Evolutionary conservation across 2,329 filamentous ascomycete genomes (phyloP).

Genomic region (Emericellopsis cladophorae): DNA sequence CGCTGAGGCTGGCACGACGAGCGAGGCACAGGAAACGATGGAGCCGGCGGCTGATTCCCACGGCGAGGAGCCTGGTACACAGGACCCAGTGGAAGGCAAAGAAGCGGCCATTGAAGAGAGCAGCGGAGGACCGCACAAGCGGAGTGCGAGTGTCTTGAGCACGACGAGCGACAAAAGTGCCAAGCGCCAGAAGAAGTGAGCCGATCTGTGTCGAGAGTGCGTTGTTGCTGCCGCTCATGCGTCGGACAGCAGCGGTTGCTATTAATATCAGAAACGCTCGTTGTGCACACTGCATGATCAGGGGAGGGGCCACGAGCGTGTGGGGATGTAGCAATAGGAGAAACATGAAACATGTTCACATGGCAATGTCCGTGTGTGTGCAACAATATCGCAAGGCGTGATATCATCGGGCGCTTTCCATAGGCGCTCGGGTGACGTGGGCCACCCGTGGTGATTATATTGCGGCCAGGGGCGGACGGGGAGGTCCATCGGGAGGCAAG

Average conservation of each 20-base stretch:
- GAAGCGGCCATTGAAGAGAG: slow-evolving; percentile 13
- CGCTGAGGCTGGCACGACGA: not conserved
- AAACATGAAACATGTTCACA: not conserved
- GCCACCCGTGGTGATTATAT: too few relatives aligned
- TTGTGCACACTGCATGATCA: too few relatives aligned
- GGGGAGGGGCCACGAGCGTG: too few relatives aligned
- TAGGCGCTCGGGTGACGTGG: too few relatives aligned
- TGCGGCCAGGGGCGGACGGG: too few relatives aligned
- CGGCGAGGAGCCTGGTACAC: slow-evolving; percentile 6
- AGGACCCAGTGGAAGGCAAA: slow-evolving; percentile 8
- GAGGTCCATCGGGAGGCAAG: too few relatives aligned
- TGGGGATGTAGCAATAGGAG: not conserved
- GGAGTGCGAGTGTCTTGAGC: slow-evolving; percentile 74
- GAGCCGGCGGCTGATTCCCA: slow-evolving; percentile 2
- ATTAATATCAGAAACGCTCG: too few relatives aligned
- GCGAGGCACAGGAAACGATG: slow-evolving; percentile 8
- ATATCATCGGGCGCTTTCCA: too few relatives aligned
- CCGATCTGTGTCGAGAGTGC: too few relatives aligned
- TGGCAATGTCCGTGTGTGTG: not conserved
- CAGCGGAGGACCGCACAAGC: slow-evolving; percentile 46
- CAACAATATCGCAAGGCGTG: too few relatives aligned
- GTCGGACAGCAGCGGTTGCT: too few relatives aligned
- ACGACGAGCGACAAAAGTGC: slow-evolving; percentile 49
- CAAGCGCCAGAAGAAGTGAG: slow-evolving; percentile 43
- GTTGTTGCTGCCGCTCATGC: not conserved